Evolutionary conservation across 352 stramenopile species (phyloP).

Genomic region (Peronospora belbahrii): DNA sequence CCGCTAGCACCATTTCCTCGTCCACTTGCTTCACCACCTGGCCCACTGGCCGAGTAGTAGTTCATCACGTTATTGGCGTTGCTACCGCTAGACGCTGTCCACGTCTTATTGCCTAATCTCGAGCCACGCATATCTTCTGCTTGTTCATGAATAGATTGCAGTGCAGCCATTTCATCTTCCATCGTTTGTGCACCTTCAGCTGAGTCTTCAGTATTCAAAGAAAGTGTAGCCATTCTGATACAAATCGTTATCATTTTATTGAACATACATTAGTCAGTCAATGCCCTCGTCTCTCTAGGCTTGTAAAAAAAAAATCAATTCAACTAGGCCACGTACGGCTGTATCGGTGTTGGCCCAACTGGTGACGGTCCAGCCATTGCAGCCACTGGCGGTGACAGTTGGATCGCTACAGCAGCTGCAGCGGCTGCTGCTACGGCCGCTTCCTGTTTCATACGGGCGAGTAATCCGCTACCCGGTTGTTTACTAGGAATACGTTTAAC

Average conservation of each 20-base stretch:
- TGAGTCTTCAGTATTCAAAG: slow-evolving; percentile 12
- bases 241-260: neutral
- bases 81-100: slow-evolving; percentile 63
- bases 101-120: slow-evolving; percentile 80
- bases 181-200: slow-evolving; percentile 62
- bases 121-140: slow-evolving; percentile 72
- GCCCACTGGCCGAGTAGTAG: slow-evolving; percentile 50
- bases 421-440: slow-evolving; percentile 49
- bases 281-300: neutral
- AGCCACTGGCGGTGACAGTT: slow-evolving; percentile 32
- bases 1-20: slow-evolving; percentile 33
- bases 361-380: slow-evolving; percentile 34
- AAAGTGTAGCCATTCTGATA: slow-evolving; percentile 22
- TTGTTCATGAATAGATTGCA: slow-evolving; percentile 81
- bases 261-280: slow-evolving; percentile 12
- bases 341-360: slow-evolving; percentile 14
- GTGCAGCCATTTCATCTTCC: slow-evolving; percentile 75
- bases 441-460: slow-evolving; percentile 84
- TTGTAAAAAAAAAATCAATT: no score
- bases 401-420: slow-evolving; percentile 32
- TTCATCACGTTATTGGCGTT: slow-evolving; percentile 76
- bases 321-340: slow-evolving; percentile 46
- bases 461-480: slow-evolving; percentile 57
- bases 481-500: slow-evolving; percentile 87
- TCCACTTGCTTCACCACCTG: slow-evolving; percentile 26